Evolutionary conservation across 2,329 filamentous ascomycete genomes (phyloP).

Genomic region (Colletotrichum caudatum): DNA sequence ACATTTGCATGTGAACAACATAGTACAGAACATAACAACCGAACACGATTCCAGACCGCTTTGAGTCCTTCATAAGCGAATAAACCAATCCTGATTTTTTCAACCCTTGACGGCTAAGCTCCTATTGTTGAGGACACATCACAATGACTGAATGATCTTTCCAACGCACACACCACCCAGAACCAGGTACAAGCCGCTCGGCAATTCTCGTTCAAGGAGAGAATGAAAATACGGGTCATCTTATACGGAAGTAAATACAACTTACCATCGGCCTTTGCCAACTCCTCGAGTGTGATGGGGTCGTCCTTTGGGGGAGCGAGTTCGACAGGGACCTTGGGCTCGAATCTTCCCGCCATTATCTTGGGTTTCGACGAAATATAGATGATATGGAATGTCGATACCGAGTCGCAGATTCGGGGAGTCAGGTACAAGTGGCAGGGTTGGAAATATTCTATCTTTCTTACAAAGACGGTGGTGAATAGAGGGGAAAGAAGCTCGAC

Average conservation of each 20-base stretch:
- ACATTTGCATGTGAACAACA: not conserved
- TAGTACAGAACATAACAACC: not conserved
- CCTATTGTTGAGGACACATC: not conserved
- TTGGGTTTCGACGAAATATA: conserved; percentile 26
- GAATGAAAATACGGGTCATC: not conserved
- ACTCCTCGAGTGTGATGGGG: conserved; percentile 81
- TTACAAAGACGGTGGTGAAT: conserved; percentile 21
- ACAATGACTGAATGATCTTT: too few relatives aligned
- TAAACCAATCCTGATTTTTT: not conserved
- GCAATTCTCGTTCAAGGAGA: not conserved
- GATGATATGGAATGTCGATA: not conserved
- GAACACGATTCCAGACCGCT: not conserved
- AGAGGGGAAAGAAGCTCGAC: conserved; percentile 33
- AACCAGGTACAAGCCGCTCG: not conserved
- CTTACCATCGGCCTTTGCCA: conserved; percentile 86
- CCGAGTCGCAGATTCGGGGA: not conserved
- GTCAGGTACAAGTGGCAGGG: not conserved
- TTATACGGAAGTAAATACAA: conserved; percentile 31
- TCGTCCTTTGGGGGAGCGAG: conserved; percentile 90
- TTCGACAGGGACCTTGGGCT: conserved; percentile 80
- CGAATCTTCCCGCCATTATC: conserved; percentile 75
- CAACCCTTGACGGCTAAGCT: not conserved
- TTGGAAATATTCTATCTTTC: not conserved
- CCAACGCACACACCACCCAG: not conserved
- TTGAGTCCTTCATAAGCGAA: not conserved